Evolutionary conservation across 306 rosid genomes (phyloP), one percentile per base, ranked within the genome.

Genomic region (Delonix regia): DNA sequence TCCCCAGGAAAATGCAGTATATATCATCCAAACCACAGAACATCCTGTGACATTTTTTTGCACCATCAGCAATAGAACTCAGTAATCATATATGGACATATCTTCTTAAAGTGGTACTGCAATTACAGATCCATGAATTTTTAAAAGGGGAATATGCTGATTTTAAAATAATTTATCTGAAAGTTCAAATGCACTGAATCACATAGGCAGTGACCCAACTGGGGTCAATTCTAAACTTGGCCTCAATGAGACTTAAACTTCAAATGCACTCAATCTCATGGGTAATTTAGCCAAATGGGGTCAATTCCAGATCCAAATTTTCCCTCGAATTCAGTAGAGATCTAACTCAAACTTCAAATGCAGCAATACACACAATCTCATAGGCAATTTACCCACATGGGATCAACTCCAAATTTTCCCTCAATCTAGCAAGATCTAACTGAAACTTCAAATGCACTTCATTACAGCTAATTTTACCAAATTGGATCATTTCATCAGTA

Each of bases 11-110:
- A 18, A 85, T 84, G 80, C 99, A 92, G 83, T 88, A 87, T 74
- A 95, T 90, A 39, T 89, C 83, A 71, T 92, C 92, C 87, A 92
- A 41, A n/a, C 89, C 89, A 76, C 97, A 88, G 71, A 95, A 95
- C 76, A 89, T n/a, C 88, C 99, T 94, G 93, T 69, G 8, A 74
- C 42, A 76, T 36, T 33, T 78, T 78, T 30, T 51, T 66, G 27
- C 24, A 39, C 62, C 34, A 22, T 71, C 39, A 78, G 66, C 59
- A 69, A 56, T 19, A 5, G 0, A 59, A 19, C 22, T 36, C 67
- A 45, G 63, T 57, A 42, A 10, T 39, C 38, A 72, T 18, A 30
- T 2, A 38, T 41, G 41, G 1, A 42, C 3, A 12, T 24, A 22
- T 28, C 22, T 36, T 36, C 73, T 52, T 44, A 18, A 14, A 9